phyloP scores from a whole-genome alignment of 1,139 yeast species.

The Torulaspora globosa region DNA sequence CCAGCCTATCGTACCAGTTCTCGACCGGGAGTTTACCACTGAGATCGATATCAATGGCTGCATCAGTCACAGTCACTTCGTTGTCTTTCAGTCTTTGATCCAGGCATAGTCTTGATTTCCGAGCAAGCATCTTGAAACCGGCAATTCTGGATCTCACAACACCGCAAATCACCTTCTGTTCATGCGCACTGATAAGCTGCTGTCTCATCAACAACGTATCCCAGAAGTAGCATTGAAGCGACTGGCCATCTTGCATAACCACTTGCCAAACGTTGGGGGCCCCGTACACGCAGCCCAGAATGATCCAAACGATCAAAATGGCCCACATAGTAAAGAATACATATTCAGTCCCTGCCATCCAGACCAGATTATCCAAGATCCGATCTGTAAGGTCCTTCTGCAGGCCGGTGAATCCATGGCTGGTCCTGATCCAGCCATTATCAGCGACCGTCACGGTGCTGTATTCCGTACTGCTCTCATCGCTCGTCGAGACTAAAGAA shows the following conservation, averaged over 20 bases:
- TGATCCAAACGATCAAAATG: constrained; percentile 37
- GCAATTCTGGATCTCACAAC: constrained; percentile 36
- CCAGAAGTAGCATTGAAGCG: constrained; percentile 41
- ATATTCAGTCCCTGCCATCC: constrained; percentile 34
- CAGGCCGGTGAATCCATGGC: constrained; percentile 29
- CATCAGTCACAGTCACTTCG: background rate
- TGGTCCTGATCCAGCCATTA: constrained; percentile 20
- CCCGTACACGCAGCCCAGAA: constrained; percentile 35
- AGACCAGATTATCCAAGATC: constrained; percentile 26
- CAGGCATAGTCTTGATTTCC: background rate
- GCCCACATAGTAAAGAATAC: constrained; percentile 32
- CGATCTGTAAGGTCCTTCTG: constrained; percentile 23
- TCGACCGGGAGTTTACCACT: constrained; percentile 26
- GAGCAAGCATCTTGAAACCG: constrained; percentile 28
- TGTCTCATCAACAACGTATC: constrained; percentile 43
- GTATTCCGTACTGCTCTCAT: constrained; percentile 8
- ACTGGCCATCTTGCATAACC: constrained; percentile 43
- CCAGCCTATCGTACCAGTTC: constrained; percentile 36
- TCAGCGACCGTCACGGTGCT: constrained; percentile 13
- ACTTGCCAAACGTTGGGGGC: constrained; percentile 41
- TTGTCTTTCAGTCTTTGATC: background rate
- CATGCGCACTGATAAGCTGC: constrained; percentile 35
- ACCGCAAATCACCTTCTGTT: constrained; percentile 28
- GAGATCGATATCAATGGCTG: constrained; percentile 3
- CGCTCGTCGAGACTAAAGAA: constrained; percentile 13